Base-by-base conservation (phyloP, 2,329 filamentous ascomycete species). In the Penicillium sp. region DNA sequence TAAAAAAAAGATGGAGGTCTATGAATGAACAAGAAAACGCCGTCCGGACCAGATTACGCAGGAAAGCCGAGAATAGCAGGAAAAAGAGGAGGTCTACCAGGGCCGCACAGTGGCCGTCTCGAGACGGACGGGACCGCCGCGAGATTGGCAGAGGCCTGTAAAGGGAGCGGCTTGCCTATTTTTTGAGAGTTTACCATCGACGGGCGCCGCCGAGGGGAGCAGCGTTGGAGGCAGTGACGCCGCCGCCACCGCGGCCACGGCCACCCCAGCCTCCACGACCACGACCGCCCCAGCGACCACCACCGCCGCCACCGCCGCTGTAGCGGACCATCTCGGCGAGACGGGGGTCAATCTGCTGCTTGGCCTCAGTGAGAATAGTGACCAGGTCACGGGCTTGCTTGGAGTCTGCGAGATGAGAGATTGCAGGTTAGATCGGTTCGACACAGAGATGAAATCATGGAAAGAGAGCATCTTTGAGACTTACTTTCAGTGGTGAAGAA, bases 401-500 rank as follows among this genome's bases (percentile, higher is more conserved):
- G 64, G 86, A 82, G 76, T 93, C 88, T 90, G 54, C 34, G 50
- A 47, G 35, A 46, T 49, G 35, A 45, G 49, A 49, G 50, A 53
- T 43, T 48, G 58, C 53, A 47, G 3, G 3, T 32, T 50, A 45
- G 40, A 9, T 38, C 13, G 39, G 7, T 18, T 18, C 18, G 18
- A 18, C 18, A 18, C 18, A 18, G 18, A 18, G 1, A 18, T 18
- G 18, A 18, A 18, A 18, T 18, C 11, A 50, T n/a, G 8, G 1
- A 11, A 39, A 24, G 5, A 33, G 24, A 18, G 9, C 5, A 26
- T 27, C 36, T 24, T 47, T 9, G 40, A n/a, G 32, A 86, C 90
- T 77, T 81, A 96, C 91, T 97, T 75, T 97, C 93, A 86, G 91
- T 93, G 72, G 93, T 97, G 76, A 98, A 98, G 66, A 98, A 83